A percentile compares a stretch with the other conserved stretches of the same genome.
phyloP scores from a whole-genome alignment of 495 filamentous ascomycete genomes.

The Penicillium riverlandense region DNA sequence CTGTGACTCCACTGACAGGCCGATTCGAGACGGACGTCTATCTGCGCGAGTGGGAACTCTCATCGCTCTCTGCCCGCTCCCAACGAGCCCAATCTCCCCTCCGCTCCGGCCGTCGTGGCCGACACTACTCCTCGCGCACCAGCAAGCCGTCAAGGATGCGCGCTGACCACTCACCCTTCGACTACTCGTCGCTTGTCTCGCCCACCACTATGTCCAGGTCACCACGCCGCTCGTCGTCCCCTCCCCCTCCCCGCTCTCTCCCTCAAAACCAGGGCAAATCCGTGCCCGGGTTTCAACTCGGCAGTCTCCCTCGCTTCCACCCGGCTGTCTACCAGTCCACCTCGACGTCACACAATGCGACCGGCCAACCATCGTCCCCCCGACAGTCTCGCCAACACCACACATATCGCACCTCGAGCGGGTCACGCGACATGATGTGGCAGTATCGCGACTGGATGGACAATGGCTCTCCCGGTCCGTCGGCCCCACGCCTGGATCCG shows the following conservation, averaged over 20 bases:
- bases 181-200: slow-evolving; percentile 26
- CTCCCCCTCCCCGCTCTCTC: slow-evolving; percentile 23
- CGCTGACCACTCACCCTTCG: slow-evolving; percentile 27
- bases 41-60: slow-evolving; percentile 28
- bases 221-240: slow-evolving; percentile 26
- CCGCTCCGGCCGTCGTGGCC: slow-evolving; percentile 4
- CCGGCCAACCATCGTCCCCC: slow-evolving; percentile 21
- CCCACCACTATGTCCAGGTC: slow-evolving; percentile 23
- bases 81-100: slow-evolving; percentile 7
- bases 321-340: slow-evolving; percentile 38
- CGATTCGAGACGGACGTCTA: slow-evolving; percentile 34
- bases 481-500: slow-evolving; percentile 58
- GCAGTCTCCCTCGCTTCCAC: slow-evolving; percentile 40
- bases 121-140: slow-evolving; percentile 14
- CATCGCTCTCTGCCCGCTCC: slow-evolving; percentile 17
- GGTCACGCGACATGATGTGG: slow-evolving; percentile 30
- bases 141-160: slow-evolving; percentile 27
- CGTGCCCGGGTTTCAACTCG: slow-evolving; percentile 31
- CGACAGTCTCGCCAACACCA: slow-evolving; percentile 22
- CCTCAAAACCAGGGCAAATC: slow-evolving; percentile 23
- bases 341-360: slow-evolving; percentile 11
- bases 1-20: slow-evolving; percentile 38
- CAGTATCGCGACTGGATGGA: slow-evolving; percentile 36
- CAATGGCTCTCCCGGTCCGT: slow-evolving; percentile 35
- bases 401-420: slow-evolving; percentile 25